These are phyloP conservation scores for Phytophthora cryptogea DNA, from an alignment of 352 stramenopile species.

Conservation along the genomic window DNA sequence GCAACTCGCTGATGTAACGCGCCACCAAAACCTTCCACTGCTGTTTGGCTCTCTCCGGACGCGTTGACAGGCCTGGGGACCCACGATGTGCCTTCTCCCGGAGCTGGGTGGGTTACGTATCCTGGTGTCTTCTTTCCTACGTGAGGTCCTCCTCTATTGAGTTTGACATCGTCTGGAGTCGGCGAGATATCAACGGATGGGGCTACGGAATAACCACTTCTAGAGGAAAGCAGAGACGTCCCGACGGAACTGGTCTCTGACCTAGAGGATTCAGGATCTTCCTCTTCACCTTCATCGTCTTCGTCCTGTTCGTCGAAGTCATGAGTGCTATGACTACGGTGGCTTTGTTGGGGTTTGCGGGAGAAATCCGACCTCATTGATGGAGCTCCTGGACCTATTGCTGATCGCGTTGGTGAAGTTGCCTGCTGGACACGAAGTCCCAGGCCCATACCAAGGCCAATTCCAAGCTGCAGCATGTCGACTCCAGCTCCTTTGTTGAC, in stretches of 20 bases:
- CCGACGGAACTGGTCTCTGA: slow-evolving; percentile 39
- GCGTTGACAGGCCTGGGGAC: slow-evolving; percentile 55
- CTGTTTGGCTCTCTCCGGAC: slow-evolving; percentile 61
- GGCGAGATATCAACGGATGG: slow-evolving; percentile 54
- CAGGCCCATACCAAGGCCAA: slow-evolving; percentile 91
- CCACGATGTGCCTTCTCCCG: slow-evolving; percentile 66
- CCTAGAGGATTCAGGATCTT: slow-evolving; percentile 28
- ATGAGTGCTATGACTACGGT: neutral
- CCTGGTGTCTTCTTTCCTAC: slow-evolving; percentile 58
- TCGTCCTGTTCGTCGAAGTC: slow-evolving; percentile 24
- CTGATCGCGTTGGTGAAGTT: slow-evolving; percentile 20
- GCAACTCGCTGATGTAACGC: slow-evolving; percentile 68
- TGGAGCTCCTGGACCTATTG: slow-evolving; percentile 9
- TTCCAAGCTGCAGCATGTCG: slow-evolving; percentile 79
- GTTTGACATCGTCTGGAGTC: slow-evolving; percentile 59
- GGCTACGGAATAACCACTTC: slow-evolving; percentile 42
- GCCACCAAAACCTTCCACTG: slow-evolving; percentile 61
- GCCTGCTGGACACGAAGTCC: slow-evolving; percentile 68
- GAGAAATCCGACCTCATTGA: slow-evolving; percentile 16
- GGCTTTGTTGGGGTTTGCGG: slow-evolving; percentile 12
- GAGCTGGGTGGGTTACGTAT: slow-evolving; percentile 57
- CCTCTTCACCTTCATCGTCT: slow-evolving; percentile 31
- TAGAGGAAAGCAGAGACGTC: slow-evolving; percentile 31
- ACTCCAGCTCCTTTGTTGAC: slow-evolving; percentile 30
- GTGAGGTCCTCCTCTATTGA: slow-evolving; percentile 32